Conservation (phyloP, 164 flowering plant genomes). For the Dillenia suffruticosa region DNA sequence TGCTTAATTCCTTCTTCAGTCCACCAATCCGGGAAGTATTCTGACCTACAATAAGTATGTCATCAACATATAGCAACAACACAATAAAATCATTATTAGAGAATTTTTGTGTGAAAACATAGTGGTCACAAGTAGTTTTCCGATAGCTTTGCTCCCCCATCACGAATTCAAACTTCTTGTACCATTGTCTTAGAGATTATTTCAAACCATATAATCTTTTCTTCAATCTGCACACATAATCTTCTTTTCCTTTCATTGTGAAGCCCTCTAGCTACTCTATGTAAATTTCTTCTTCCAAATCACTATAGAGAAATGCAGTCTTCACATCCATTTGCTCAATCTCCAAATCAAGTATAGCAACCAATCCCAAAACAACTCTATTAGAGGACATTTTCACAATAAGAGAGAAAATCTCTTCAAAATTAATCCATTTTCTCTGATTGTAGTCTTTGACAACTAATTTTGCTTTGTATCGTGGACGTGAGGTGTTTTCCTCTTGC, state of each 20-base stretch:
- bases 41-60: constrained; percentile 1
- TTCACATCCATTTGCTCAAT: too few relatives aligned
- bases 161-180: too few relatives aligned
- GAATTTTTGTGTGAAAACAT: background rate
- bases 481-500: background rate
- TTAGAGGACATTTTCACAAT: too few relatives aligned
- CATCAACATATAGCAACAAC: constrained; percentile 1
- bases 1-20: background rate
- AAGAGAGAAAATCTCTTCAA: background rate
- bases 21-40: background rate
- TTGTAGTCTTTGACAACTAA: background rate
- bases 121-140: background rate
- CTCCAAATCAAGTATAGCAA: background rate
- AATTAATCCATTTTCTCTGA: background rate
- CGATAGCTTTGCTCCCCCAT: background rate
- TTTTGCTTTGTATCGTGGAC: background rate
- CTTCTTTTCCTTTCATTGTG: background rate
- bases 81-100: background rate
- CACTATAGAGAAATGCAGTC: background rate
- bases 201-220: background rate
- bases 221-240: background rate
- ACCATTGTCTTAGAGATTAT: background rate
- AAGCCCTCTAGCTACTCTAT: background rate
- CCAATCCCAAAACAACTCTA: background rate
- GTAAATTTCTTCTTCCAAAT: too few relatives aligned